A percentile compares a stretch with the other conserved stretches of the same genome.
Conservation (phyloP, 108 stramenopile species). For the Heterococcus sp. region DNA sequence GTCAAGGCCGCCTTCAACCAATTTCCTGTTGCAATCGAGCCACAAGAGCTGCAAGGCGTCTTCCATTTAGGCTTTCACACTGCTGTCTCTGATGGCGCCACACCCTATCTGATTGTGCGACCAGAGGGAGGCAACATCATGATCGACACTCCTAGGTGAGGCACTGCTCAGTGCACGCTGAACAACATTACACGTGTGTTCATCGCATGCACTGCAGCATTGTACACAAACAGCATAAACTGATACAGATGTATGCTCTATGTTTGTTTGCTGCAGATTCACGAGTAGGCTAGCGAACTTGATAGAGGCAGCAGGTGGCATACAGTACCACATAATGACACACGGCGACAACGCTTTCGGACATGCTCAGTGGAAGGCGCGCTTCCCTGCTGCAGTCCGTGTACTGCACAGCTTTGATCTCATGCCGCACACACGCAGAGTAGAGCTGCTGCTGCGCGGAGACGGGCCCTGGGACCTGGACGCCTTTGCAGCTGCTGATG, state of each 20-base stretch:
- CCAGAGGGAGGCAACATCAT: constrained; percentile 38
- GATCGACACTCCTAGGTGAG: constrained; percentile 42
- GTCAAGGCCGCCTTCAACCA: constrained; percentile 21
- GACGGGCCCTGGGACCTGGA: constrained; percentile 26
- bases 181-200: too few relatives aligned
- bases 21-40: constrained; percentile 37
- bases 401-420: constrained; percentile 43
- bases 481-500: neutral
- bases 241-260: too few relatives aligned
- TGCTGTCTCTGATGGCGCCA: constrained; percentile 26
- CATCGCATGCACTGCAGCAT: too few relatives aligned
- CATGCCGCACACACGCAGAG: constrained; percentile 1
- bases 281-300: constrained; percentile 4
- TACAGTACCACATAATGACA: constrained; percentile 40
- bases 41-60: constrained; percentile 14
- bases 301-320: constrained; percentile 35
- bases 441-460: constrained; percentile 24
- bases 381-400: constrained; percentile 41
- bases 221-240: too few relatives aligned
- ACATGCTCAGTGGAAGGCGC: constrained; percentile 43
- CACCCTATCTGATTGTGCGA: constrained; percentile 37
- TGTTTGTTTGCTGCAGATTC: too few relatives aligned
- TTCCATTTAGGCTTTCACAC: constrained; percentile 44
- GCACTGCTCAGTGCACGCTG: too few relatives aligned
- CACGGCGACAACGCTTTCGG: constrained; percentile 33